Conservation (phyloP, 2,329 filamentous ascomycete genomes). For the Xylaria hypoxylon region DNA sequence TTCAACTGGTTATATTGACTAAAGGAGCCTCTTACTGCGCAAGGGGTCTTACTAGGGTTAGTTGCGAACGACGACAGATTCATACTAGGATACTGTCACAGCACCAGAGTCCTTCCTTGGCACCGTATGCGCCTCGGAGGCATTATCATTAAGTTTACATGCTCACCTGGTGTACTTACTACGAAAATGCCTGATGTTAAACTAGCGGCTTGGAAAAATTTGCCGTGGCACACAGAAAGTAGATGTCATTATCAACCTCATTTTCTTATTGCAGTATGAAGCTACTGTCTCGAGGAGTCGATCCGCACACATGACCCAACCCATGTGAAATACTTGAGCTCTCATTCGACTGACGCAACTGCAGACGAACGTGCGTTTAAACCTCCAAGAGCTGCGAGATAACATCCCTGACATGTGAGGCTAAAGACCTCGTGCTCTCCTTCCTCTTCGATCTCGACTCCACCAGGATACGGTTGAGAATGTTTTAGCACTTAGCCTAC, state of each 20-base stretch:
- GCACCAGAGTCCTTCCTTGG: constrained; percentile 17
- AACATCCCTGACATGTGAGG: constrained; percentile 20
- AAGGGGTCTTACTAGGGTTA: background rate
- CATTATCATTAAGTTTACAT: constrained; percentile 1
- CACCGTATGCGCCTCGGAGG: constrained; percentile 9
- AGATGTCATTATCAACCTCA: constrained; percentile 5
- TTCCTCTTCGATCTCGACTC: constrained; percentile 20
- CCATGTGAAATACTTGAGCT: constrained; percentile 5
- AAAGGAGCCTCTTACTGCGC: constrained; percentile 12
- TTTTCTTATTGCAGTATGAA: constrained; percentile 10
- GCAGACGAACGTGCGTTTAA: constrained; percentile 1
- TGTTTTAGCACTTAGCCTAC: constrained; percentile 24
- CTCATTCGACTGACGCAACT: constrained; percentile 10
- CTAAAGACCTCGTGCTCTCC: constrained; percentile 8
- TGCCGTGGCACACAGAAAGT: background rate
- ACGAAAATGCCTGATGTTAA: background rate
- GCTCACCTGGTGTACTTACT: constrained; percentile 15
- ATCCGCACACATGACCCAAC: background rate
- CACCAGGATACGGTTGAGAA: constrained; percentile 16
- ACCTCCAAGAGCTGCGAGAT: constrained; percentile 12
- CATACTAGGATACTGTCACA: background rate
- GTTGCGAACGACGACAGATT: constrained; percentile 8
- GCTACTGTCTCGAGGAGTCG: background rate
- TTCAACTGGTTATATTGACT: constrained; percentile 6
- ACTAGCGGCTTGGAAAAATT: constrained; percentile 5